Evolutionary conservation across 345 rosid genomes (phyloP).

Genomic region (Boechera retrofracta): DNA sequence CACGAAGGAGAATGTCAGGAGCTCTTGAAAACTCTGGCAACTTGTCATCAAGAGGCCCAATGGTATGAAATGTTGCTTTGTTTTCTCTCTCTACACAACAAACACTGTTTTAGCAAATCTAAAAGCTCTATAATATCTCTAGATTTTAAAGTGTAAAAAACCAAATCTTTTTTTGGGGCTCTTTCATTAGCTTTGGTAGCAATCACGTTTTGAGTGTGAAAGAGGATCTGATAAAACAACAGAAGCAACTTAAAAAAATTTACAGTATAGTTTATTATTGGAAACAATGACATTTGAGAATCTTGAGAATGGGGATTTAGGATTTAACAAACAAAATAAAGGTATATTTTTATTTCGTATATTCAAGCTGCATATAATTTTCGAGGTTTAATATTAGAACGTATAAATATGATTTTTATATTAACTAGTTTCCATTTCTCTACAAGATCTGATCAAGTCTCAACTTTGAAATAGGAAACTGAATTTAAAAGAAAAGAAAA

Average conservation of each 20-base stretch:
- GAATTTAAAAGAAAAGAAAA: not conserved
- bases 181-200: constrained; percentile 17
- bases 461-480: not conserved
- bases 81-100: not conserved
- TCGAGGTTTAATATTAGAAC: not conserved
- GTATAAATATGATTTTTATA: not conserved
- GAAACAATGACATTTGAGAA: too few species aligned
- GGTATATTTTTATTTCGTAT: not conserved
- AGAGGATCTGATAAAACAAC: not conserved
- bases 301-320: too few species aligned
- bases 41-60: constrained; percentile 52
- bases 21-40: constrained; percentile 62
- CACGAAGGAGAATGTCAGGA: constrained; percentile 75
- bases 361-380: not conserved
- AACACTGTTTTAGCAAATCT: constrained; percentile 19
- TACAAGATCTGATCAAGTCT: not conserved
- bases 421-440: not conserved
- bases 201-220: constrained; percentile 5
- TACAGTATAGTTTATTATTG: too few species aligned
- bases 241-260: too few species aligned
- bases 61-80: constrained; percentile 51
- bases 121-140: not conserved
- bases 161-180: not conserved
- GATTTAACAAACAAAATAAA: too few species aligned
- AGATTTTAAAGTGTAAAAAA: constrained; percentile 28